Percentiles rank a stretch among this genome's conserved stretches.
phyloP scores from a whole-genome alignment of 208 protist species.

The Wallacemonas sp. region DNA sequence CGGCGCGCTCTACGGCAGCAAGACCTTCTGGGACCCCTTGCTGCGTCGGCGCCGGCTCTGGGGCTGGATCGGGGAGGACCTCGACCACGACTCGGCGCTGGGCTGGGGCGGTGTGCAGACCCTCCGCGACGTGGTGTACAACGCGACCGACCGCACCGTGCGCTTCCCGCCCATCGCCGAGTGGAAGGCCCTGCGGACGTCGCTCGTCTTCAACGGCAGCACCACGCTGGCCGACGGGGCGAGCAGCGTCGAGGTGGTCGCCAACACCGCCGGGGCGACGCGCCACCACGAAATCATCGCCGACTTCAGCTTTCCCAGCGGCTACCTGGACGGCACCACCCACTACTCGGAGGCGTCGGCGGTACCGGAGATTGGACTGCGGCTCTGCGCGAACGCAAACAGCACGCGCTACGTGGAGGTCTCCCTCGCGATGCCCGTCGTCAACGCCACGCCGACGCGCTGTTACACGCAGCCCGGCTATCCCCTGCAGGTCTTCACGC shows the following conservation, averaged over 20 bases:
- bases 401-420: slow-evolving; percentile 11
- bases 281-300: slow-evolving; percentile 22
- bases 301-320: slow-evolving; percentile 10
- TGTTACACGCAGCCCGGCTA: slow-evolving; percentile 21
- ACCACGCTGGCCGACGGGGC: not conserved
- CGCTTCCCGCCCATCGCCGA: slow-evolving; percentile 20
- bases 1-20: slow-evolving; percentile 23
- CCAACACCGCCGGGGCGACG: not conserved
- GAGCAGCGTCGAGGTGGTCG: not conserved
- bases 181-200: slow-evolving; percentile 21
- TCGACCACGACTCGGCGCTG: not conserved
- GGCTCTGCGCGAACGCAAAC: slow-evolving; percentile 15
- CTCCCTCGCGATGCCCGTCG: slow-evolving; percentile 23
- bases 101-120: slow-evolving; percentile 32
- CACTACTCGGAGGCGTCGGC: not conserved
- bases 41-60: slow-evolving; percentile 16
- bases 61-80: slow-evolving; percentile 22
- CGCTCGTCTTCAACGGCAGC: not conserved
- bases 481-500: slow-evolving; percentile 8
- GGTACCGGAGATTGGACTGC: slow-evolving; percentile 17
- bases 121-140: slow-evolving; percentile 29
- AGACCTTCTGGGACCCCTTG: slow-evolving; percentile 35
- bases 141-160: slow-evolving; percentile 20
- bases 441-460: slow-evolving; percentile 16
- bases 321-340: slow-evolving; percentile 5